These are phyloP conservation scores for Podosphaera xanthii DNA, from an alignment of 2,329 filamentous ascomycete genomes.

Conservation along the genomic window DNA sequence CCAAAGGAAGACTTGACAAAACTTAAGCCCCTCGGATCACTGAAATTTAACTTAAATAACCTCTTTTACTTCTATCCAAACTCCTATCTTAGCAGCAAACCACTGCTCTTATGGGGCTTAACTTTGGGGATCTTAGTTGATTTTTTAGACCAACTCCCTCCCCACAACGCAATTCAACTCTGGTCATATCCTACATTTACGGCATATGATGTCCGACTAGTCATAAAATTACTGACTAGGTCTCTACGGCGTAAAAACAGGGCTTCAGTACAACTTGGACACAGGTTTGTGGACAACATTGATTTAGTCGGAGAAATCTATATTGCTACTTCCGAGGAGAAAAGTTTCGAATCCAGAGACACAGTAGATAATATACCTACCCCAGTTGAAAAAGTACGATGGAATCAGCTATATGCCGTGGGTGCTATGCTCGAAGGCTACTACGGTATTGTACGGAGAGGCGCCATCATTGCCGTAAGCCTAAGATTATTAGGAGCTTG, in stretches of 20 bases:
- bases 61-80: conserved; percentile 16
- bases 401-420: conserved; percentile 8
- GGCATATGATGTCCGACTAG: conserved; percentile 32
- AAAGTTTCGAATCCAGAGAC: conserved; percentile 6
- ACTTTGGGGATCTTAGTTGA: conserved; percentile 45
- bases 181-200: conserved; percentile 51
- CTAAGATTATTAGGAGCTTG: conserved; percentile 5
- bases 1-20: conserved; percentile 2
- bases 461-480: conserved; percentile 11
- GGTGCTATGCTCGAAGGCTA: conserved; percentile 16
- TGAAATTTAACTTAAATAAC: conserved; percentile 8
- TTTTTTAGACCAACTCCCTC: conserved; percentile 44
- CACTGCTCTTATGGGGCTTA: conserved; percentile 43
- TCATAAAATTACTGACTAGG: conserved; percentile 36
- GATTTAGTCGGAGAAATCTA: conserved; percentile 12
- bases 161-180: conserved; percentile 32
- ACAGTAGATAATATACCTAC: conserved; percentile 8
- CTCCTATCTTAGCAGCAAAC: conserved; percentile 14
- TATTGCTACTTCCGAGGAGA: conserved; percentile 8
- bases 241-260: conserved; percentile 29
- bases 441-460: conserved; percentile 13
- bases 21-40: background rate
- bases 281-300: conserved; percentile 13
- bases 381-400: conserved; percentile 1
- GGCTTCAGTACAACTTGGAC: conserved; percentile 8